Evolutionary conservation across 106 monocot species (phyloP), one percentile per base, ranked within the genome.

Genomic region (Dendrobium nobile): DNA sequence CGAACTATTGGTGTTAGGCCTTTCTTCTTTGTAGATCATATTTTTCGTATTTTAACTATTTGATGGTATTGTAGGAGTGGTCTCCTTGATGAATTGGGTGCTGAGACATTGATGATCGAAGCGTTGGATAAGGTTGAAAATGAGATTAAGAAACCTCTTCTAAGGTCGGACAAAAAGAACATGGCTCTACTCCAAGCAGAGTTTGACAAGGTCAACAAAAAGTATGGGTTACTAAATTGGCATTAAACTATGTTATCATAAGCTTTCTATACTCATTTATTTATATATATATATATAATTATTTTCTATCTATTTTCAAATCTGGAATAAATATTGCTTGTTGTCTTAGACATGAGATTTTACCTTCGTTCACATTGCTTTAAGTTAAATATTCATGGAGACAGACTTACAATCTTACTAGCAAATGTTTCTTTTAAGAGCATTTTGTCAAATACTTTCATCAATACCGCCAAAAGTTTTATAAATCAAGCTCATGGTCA

Each of bases 101-200:
- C 87, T 79, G 97, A 98, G 82, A 55, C 84, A 65, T 72, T 95
- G 91, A 98, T 92, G 97, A 88, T 98, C 77, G 92, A 98, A 86
- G 97, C 92, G 45, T 73, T 98, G 77, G 98, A 98, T 48, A 97
- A 89, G 75, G 81, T 94, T 56, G 98, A 98, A 86, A 98, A 92
- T 55, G 94, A 94, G 64, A 90, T 98, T 51, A 98, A 95, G 81
- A 98, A 89, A 78, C 98, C 98, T 78, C 98, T 95, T 82, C 61
- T 98, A 44, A 90, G 97, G 82, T 85, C 85, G 72, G 97, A 98
- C 83, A 98, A 98, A 90, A 98, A 98, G 81, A 95, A 95, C 79
- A 95, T 98, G 92, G 64, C 85, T 73, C 88, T 94, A 72, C 92
- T 98, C 31, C 76, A 82, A 73, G 87, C 94, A 59, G 98, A 98